phyloP scores from a whole-genome alignment of 306 rosid genomes.

The Casuarina glauca region DNA sequence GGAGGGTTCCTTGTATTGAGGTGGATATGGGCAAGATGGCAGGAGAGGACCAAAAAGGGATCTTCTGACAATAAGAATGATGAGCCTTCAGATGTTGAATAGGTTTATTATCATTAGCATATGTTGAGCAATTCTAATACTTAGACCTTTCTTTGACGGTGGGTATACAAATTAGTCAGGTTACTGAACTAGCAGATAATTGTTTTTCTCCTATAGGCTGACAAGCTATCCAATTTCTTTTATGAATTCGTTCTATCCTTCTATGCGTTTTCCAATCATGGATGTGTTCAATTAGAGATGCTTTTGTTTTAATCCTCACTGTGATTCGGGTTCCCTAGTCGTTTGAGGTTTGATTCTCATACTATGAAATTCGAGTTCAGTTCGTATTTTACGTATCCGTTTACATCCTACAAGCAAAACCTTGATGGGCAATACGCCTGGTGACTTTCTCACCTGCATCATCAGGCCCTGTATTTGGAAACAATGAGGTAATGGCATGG shows the following conservation, averaged over 20 bases:
- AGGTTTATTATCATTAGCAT: slow-evolving; percentile 21
- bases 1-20: slow-evolving; percentile 59
- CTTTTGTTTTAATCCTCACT: not conserved
- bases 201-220: not conserved
- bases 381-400: not conserved
- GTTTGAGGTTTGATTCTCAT: not conserved
- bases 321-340: not conserved
- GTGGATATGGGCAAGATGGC: slow-evolving; percentile 93
- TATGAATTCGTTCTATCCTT: not conserved
- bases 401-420: not conserved
- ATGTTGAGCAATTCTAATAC: not conserved
- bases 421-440: not conserved
- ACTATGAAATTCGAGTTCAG: not conserved
- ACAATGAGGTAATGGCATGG: not conserved
- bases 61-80: slow-evolving; percentile 46
- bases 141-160: not conserved
- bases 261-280: not conserved
- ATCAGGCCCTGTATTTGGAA: not conserved
- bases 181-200: not conserved
- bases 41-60: slow-evolving; percentile 57
- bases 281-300: not conserved
- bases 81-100: slow-evolving; percentile 28
- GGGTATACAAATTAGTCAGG: not conserved
- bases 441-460: no score
- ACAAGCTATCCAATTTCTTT: not conserved